phyloP scores from a whole-genome alignment of 2,329 filamentous ascomycete genomes.

The Plectosphaerella plurivora region DNA sequence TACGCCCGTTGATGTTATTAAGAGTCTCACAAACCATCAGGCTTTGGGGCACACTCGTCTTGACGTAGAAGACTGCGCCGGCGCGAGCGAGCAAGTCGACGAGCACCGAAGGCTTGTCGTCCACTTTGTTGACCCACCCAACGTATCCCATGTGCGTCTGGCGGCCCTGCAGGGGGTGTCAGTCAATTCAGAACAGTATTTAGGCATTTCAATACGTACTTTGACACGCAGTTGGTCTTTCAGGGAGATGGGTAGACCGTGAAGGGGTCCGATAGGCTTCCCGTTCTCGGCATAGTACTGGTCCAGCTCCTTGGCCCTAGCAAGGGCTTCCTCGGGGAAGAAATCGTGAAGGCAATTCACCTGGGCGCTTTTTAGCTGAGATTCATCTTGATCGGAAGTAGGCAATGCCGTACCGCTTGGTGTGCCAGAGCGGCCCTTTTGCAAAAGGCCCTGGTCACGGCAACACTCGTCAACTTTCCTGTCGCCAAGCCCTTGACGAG shows the following conservation, averaged over 20 bases:
- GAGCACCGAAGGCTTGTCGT: constrained; percentile 19
- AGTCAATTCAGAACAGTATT: neutral
- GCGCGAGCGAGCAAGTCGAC: constrained; percentile 23
- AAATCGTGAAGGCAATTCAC: constrained; percentile 44
- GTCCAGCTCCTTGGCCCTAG: constrained; percentile 43
- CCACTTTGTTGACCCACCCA: constrained; percentile 24
- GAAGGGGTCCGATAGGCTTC: constrained; percentile 50
- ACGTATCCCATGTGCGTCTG: constrained; percentile 39
- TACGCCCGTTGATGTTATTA: constrained; percentile 28
- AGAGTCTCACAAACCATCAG: constrained; percentile 20
- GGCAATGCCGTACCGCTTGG: constrained; percentile 35
- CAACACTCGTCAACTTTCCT: constrained; percentile 27
- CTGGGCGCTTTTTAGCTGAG: neutral
- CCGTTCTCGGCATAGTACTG: constrained; percentile 33
- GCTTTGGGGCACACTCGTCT: constrained; percentile 17
- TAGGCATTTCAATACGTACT: neutral
- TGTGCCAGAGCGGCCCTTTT: constrained; percentile 45
- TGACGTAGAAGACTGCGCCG: constrained; percentile 14
- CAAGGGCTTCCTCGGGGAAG: constrained; percentile 43
- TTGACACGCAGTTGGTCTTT: constrained; percentile 39
- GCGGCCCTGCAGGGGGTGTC: constrained; percentile 23
- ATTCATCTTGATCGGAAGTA: neutral
- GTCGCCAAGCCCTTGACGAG: constrained; percentile 19
- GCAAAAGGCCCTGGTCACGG: constrained; percentile 36
- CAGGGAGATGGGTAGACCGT: constrained; percentile 54